These are phyloP conservation scores for Globisporangium cystogenes DNA, from an alignment of 352 stramenopile genomes.

Conservation along the genomic window DNA sequence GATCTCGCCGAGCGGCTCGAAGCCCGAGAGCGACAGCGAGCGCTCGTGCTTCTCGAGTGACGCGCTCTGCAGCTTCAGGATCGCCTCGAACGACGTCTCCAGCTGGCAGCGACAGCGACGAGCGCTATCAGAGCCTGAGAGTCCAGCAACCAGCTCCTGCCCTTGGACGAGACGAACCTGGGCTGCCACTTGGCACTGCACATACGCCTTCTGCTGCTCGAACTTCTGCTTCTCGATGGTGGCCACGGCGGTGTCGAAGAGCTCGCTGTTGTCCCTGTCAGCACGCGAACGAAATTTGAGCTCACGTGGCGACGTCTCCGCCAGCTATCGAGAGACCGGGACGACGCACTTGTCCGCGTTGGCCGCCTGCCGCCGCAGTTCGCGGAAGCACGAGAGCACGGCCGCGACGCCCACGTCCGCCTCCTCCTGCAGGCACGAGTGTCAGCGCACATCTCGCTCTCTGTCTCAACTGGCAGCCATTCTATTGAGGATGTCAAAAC, in stretches of 20 bases:
- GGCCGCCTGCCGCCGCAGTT: slow-evolving; percentile 39
- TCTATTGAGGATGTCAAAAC: too few species aligned
- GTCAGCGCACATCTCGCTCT: neutral
- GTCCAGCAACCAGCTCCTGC: neutral
- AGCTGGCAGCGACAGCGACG: slow-evolving; percentile 15
- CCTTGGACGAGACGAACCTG: slow-evolving; percentile 26
- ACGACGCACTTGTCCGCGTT: slow-evolving; percentile 39
- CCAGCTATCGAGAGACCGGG: neutral
- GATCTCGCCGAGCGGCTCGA: slow-evolving; percentile 32
- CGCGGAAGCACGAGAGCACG: slow-evolving; percentile 75
- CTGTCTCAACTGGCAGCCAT: too few species aligned
- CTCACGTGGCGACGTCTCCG: neutral
- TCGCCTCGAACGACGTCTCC: slow-evolving; percentile 47
- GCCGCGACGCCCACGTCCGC: slow-evolving; percentile 70
- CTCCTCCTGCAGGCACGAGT: slow-evolving; percentile 80
- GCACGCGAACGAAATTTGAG: neutral
- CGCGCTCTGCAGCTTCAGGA: slow-evolving; percentile 44
- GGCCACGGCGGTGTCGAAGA: slow-evolving; percentile 74
- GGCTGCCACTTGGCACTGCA: slow-evolving; percentile 50
- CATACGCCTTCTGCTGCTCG: slow-evolving; percentile 72
- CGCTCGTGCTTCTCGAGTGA: slow-evolving; percentile 17
- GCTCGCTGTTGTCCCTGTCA: slow-evolving; percentile 50
- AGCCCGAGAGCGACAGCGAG: slow-evolving; percentile 57
- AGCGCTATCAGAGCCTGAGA: neutral
- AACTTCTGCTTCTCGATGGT: slow-evolving; percentile 73